A percentile compares a stretch with the other conserved stretches of the same genome.
These are phyloP conservation scores for Berkeleyomyces basicola DNA, from an alignment of 2,329 filamentous ascomycete species.

Conservation along the genomic window DNA sequence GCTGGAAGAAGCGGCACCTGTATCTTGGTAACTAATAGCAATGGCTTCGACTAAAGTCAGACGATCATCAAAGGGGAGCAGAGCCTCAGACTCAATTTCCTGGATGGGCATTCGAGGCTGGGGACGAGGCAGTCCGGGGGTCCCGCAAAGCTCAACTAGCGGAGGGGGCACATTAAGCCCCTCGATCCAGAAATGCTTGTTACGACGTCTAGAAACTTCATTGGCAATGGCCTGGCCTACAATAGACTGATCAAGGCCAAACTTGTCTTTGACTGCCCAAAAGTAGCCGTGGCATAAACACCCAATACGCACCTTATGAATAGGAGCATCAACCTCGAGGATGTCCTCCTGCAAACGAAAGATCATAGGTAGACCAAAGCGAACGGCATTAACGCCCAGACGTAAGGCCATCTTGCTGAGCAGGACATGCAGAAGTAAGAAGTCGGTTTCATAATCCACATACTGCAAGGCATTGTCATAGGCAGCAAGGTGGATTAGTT, in stretches of 20 bases:
- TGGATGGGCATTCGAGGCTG: slow-evolving; percentile 32
- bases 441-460: slow-evolving; percentile 54
- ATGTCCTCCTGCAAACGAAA: slow-evolving; percentile 78
- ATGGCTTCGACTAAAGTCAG: slow-evolving; percentile 57
- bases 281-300: slow-evolving; percentile 83
- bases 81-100: slow-evolving; percentile 42
- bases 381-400: slow-evolving; percentile 66
- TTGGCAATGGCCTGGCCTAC: slow-evolving; percentile 55
- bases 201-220: slow-evolving; percentile 60
- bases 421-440: slow-evolving; percentile 61
- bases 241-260: slow-evolving; percentile 54
- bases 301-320: slow-evolving; percentile 62
- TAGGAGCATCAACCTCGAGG: slow-evolving; percentile 43
- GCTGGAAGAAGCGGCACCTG: slow-evolving; percentile 49
- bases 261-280: slow-evolving; percentile 60
- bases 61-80: slow-evolving; percentile 62
- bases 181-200: slow-evolving; percentile 63
- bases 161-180: slow-evolving; percentile 55
- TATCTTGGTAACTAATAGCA: slow-evolving; percentile 50
- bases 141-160: slow-evolving; percentile 42
- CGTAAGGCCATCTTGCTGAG: slow-evolving; percentile 56
- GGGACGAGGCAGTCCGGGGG: slow-evolving; percentile 29
- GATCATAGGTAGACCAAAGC: slow-evolving; percentile 73
- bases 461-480: slow-evolving; percentile 74
- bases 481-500: slow-evolving; percentile 69